Conservation (phyloP, 257 asterid genomes). For the Ilex aquifolium region DNA sequence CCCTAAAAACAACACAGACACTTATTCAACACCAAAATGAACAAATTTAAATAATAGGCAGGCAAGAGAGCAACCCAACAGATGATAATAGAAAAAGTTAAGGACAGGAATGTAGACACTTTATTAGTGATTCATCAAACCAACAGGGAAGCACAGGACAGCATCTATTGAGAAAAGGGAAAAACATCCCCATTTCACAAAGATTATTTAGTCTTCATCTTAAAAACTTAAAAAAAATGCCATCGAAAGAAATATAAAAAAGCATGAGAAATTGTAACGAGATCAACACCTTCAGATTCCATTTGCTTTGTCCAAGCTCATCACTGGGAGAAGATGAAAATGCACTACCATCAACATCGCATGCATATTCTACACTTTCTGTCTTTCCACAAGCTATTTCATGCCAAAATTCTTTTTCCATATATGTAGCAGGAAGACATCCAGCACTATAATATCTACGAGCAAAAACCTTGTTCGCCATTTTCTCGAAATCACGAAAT, state of each 20-base stretch:
- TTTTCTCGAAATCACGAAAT: constrained; percentile 95
- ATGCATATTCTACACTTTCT: constrained; percentile 98
- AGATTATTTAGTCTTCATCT: constrained; percentile 3
- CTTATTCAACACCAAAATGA: constrained; percentile 3
- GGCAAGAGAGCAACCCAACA: constrained; percentile 3
- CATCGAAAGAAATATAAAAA: constrained; percentile 6
- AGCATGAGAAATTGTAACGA: constrained; percentile 7
- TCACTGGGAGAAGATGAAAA: constrained; percentile 85
- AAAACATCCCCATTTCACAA: background rate
- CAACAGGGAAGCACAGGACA: too few species aligned
- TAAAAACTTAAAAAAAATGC: constrained; percentile 5
- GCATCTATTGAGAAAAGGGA: constrained; percentile 3
- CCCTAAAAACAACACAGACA: background rate
- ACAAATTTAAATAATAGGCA: constrained; percentile 1
- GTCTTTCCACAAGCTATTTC: constrained; percentile 95
- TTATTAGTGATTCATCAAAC: too few species aligned
- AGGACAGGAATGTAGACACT: too few species aligned
- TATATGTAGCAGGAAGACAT: constrained; percentile 75
- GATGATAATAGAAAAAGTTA: background rate
- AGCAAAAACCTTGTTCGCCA: constrained; percentile 94
- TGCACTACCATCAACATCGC: constrained; percentile 99
- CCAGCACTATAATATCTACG: constrained; percentile 89
- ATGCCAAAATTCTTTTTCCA: constrained; percentile 98
- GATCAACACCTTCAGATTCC: constrained; percentile 87
- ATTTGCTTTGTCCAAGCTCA: constrained; percentile 84